Conservation (phyloP, 805 yeast genomes). For the Saccharomycopsis sp. region DNA sequence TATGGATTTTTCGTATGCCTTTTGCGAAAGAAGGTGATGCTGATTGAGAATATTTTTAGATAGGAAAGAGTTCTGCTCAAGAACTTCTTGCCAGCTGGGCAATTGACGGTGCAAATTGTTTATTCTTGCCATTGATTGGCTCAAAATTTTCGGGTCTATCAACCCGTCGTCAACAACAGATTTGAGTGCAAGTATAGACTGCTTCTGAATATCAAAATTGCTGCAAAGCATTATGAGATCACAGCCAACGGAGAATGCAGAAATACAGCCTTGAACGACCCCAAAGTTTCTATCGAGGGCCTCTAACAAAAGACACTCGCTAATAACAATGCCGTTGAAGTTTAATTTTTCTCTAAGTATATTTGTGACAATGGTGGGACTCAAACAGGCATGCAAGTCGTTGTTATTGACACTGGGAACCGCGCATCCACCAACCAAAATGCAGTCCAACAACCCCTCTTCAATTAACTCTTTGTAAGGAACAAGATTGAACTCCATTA, state of each 20-base stretch:
- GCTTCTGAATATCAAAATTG: slow-evolving; percentile 45
- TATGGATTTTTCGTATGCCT: not conserved
- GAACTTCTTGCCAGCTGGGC: slow-evolving; percentile 40
- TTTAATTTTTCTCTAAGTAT: slow-evolving; percentile 44
- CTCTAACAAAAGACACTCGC: slow-evolving; percentile 60
- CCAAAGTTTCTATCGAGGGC: slow-evolving; percentile 58
- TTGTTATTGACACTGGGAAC: slow-evolving; percentile 54
- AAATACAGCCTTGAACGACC: slow-evolving; percentile 56
- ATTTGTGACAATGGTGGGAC: slow-evolving; percentile 45
- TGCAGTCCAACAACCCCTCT: slow-evolving; percentile 42
- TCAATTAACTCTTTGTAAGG: slow-evolving; percentile 46
- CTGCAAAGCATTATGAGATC: slow-evolving; percentile 59
- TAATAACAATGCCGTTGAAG: slow-evolving; percentile 50
- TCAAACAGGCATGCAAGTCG: slow-evolving; percentile 57
- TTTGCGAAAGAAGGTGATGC: not conserved
- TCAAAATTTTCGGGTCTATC: slow-evolving; percentile 35
- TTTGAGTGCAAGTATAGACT: slow-evolving; percentile 40
- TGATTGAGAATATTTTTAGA: not conserved
- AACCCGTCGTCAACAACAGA: slow-evolving; percentile 28
- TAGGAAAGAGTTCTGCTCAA: slow-evolving; percentile 20
- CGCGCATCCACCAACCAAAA: slow-evolving; percentile 58
- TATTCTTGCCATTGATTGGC: slow-evolving; percentile 37
- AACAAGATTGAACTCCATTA: slow-evolving; percentile 41
- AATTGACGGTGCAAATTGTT: slow-evolving; percentile 36
- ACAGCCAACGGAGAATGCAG: slow-evolving; percentile 59